These are phyloP conservation scores for Camelina hispida DNA, from an alignment of 345 rosid species.

Conservation along the genomic window DNA sequence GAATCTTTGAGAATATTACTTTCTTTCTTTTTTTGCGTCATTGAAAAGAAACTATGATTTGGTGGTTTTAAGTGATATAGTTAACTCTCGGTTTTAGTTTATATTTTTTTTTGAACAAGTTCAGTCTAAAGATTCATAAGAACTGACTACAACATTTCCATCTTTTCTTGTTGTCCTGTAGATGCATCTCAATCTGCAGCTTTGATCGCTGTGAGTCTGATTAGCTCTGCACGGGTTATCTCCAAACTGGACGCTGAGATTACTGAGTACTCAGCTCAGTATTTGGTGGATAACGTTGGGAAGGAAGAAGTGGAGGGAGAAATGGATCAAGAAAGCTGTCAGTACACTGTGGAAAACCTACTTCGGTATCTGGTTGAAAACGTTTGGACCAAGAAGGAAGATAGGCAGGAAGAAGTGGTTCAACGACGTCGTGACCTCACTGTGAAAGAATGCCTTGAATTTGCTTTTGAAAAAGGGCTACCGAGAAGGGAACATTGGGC, in stretches of 20 bases:
- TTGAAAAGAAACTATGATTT: conserved; percentile 1
- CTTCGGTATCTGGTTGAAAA: conserved; percentile 14
- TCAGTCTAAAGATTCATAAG: not conserved
- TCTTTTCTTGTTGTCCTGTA: not conserved
- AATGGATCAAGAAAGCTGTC: not conserved
- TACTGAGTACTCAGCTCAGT: conserved; percentile 37
- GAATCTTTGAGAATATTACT: not conserved
- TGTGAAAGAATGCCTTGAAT: conserved; percentile 13
- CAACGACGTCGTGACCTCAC: conserved; percentile 3
- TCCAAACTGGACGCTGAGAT: not conserved
- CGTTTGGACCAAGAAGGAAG: conserved; percentile 15
- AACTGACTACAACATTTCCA: not conserved
- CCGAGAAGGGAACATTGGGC: not conserved
- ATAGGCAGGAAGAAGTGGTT: not conserved
- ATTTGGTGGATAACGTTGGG: conserved; percentile 11
- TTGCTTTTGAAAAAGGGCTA: conserved; percentile 17
- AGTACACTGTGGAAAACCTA: not conserved
- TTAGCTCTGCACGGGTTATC: conserved; percentile 30
- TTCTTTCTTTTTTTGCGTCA: not conserved
- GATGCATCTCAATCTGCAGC: conserved; percentile 28
- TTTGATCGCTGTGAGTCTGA: not conserved
- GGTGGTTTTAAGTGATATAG: not conserved
- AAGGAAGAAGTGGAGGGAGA: not conserved
- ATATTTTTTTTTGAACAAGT: not conserved
- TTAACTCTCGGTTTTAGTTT: not conserved